phyloP scores from a whole-genome alignment of 805 yeast species.

The Ogataea siamensis region DNA sequence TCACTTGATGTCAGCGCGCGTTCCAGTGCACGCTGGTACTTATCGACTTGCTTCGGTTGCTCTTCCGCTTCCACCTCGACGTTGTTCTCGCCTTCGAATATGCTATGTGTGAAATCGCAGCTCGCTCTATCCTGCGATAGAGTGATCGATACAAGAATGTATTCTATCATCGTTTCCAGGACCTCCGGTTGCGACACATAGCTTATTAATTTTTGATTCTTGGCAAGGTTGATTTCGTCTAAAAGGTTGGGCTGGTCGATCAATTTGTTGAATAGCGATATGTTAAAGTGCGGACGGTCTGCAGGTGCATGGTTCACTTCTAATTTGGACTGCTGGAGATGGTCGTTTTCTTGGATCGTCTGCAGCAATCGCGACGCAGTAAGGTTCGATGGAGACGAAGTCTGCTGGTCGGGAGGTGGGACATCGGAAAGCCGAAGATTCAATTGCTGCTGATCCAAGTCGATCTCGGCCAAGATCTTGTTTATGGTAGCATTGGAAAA shows the following conservation, averaged over 20 bases:
- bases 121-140: slow-evolving; percentile 14
- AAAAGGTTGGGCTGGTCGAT: slow-evolving; percentile 37
- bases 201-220: slow-evolving; percentile 33
- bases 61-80: slow-evolving; percentile 16
- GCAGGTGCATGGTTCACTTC: slow-evolving; percentile 6
- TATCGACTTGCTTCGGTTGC: slow-evolving; percentile 14
- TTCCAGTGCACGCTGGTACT: slow-evolving; percentile 25
- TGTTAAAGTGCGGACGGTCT: slow-evolving; percentile 20
- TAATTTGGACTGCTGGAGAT: slow-evolving; percentile 18
- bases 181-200: slow-evolving; percentile 35
- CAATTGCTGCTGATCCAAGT: slow-evolving; percentile 32
- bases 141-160: slow-evolving; percentile 30
- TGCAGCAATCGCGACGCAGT: slow-evolving; percentile 36
- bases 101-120: slow-evolving; percentile 12
- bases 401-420: slow-evolving; percentile 1
- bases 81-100: slow-evolving; percentile 25
- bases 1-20: slow-evolving; percentile 33
- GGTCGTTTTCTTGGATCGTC: slow-evolving; percentile 34
- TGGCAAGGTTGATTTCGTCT: slow-evolving; percentile 36
- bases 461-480: slow-evolving; percentile 37
- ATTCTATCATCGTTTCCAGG: slow-evolving; percentile 30
- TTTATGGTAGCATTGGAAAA: slow-evolving; percentile 38
- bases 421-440: slow-evolving; percentile 3
- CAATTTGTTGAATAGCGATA: slow-evolving; percentile 32
- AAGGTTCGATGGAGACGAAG: slow-evolving; percentile 22